Percentiles rank a stretch among this genome's conserved stretches.
phyloP scores from a whole-genome alignment of 257 asterid genomes.

The Gentiana straminea region DNA sequence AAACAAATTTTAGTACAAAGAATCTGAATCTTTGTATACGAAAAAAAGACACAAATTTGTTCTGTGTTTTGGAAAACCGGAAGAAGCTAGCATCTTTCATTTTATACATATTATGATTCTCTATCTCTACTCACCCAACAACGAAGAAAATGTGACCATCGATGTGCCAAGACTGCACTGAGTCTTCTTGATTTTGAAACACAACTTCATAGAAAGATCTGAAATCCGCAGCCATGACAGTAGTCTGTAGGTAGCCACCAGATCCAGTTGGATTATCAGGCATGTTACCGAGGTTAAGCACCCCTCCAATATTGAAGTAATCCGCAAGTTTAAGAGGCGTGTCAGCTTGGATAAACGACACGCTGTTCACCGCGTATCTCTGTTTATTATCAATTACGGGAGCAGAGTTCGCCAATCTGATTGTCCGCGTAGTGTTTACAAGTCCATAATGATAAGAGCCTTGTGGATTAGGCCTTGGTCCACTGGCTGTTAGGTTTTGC shows the following conservation, averaged over 20 bases:
- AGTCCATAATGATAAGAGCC: slow-evolving; percentile 47
- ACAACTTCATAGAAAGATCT: slow-evolving; percentile 28
- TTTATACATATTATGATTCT: neutral
- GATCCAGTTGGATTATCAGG: slow-evolving; percentile 28
- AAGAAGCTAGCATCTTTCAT: neutral
- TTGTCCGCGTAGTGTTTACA: slow-evolving; percentile 33
- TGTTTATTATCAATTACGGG: slow-evolving; percentile 25
- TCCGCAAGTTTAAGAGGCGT: slow-evolving; percentile 47
- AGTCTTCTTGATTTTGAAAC: slow-evolving; percentile 34
- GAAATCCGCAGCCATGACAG: slow-evolving; percentile 39
- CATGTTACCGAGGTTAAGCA: slow-evolving; percentile 27
- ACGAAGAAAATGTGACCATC: slow-evolving; percentile 40
- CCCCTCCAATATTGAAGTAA: slow-evolving; percentile 26
- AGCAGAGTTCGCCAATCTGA: slow-evolving; percentile 32
- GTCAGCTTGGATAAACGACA: slow-evolving; percentile 32
- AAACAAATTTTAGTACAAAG: neutral
- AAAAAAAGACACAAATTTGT: neutral
- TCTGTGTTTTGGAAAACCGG: neutral
- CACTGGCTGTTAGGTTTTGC: slow-evolving; percentile 42
- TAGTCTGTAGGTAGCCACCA: slow-evolving; percentile 29
- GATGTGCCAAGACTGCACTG: slow-evolving; percentile 40
- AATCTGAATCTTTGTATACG: neutral
- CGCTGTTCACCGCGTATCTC: slow-evolving; percentile 40
- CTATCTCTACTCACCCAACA: slow-evolving; percentile 20
- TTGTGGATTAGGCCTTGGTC: slow-evolving; percentile 45